Evolutionary conservation across 768 basidiomycete genomes (phyloP).

Genomic region (Tricholoma saponaceum): DNA sequence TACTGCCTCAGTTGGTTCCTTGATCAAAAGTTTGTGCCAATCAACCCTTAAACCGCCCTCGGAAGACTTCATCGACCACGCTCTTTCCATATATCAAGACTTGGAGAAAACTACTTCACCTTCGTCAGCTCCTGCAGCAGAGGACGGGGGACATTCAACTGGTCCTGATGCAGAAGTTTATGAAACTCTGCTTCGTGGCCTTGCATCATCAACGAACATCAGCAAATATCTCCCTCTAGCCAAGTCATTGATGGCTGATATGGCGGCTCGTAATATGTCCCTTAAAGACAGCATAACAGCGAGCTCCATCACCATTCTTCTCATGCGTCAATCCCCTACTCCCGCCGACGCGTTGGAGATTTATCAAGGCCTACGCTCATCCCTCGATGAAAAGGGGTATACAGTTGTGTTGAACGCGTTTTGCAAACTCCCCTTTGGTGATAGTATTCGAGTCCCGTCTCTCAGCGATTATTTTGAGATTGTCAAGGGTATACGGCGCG

Average conservation of each 20-base stretch:
- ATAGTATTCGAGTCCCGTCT: slow-evolving; percentile 36
- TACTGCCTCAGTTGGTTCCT: slow-evolving; percentile 46
- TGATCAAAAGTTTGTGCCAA: slow-evolving; percentile 49
- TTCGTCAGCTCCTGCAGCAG: slow-evolving; percentile 12
- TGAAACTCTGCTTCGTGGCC: slow-evolving; percentile 45
- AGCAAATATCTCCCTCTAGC: slow-evolving; percentile 45
- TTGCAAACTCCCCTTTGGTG: slow-evolving; percentile 50
- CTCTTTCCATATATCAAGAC: slow-evolving; percentile 50
- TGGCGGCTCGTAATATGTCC: slow-evolving; percentile 49
- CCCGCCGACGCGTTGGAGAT: slow-evolving; percentile 58
- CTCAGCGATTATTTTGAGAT: slow-evolving; percentile 67
- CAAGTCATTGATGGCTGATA: slow-evolving; percentile 57
- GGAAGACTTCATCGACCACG: slow-evolving; percentile 45
- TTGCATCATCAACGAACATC: slow-evolving; percentile 40
- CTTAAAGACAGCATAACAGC: slow-evolving; percentile 40
- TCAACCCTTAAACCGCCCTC: slow-evolving; percentile 28
- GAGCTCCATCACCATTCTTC: slow-evolving; percentile 53
- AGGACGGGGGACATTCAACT: slow-evolving; percentile 26
- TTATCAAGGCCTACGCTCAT: slow-evolving; percentile 44
- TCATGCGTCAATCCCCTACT: slow-evolving; percentile 58
- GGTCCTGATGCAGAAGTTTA: slow-evolving; percentile 55
- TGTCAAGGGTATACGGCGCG: slow-evolving; percentile 72
- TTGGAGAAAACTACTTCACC: slow-evolving; percentile 20
- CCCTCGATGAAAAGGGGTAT: slow-evolving; percentile 58
- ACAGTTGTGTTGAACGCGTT: slow-evolving; percentile 61